Evolutionary conservation across 345 rosid genomes (phyloP), one percentile per base, ranked within the genome.

Genomic region (Eucalyptus coolabah): DNA sequence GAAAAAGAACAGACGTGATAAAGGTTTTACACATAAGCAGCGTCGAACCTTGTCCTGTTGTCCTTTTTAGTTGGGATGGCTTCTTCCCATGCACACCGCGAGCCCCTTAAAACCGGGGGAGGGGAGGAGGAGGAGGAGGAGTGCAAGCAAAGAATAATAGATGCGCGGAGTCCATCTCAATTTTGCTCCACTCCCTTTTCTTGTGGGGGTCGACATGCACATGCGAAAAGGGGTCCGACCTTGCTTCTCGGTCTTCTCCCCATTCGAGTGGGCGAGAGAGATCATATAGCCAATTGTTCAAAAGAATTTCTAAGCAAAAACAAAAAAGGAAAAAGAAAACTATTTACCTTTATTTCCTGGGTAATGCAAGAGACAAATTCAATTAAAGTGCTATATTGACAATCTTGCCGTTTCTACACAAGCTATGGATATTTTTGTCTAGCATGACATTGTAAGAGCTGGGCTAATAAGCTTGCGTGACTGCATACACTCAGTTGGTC

Each of bases 401-500:
- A 19, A 37, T 37, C 15, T 72, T 7, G 6, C 13, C 6, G 5
- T 37, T 72, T 37, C 45, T 37, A 3, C 15, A 11, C 11, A 37
- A 77, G 8, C 42, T 3, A 21, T 37, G 28, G 9, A 37, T 11
- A 19, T 7, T 40, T 12, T 42, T 12, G 45, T 21, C 2, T 6
- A 5, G 12, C 2, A 37, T 3, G 5, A 72, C 1, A 28, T 37
- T 6, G 23, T 2, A 37, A 77, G 15, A 37, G 47, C 83, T 37
- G 5, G 0, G 14, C 14, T 37, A 18, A 37, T 67, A 32, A 32
- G 12, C 32, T 67, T 12, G 3, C 0, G 1, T 1, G 4, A 32
- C 1, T 17, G 19, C 82, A 37, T 19, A 34, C 26, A 72, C 26
- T 37, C 5, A 10, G 45, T 72, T 6, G 4, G 8, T 37, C 15